Base-by-base conservation (phyloP, 768 basidiomycete genomes). In the Cubamyces lactineus region DNA sequence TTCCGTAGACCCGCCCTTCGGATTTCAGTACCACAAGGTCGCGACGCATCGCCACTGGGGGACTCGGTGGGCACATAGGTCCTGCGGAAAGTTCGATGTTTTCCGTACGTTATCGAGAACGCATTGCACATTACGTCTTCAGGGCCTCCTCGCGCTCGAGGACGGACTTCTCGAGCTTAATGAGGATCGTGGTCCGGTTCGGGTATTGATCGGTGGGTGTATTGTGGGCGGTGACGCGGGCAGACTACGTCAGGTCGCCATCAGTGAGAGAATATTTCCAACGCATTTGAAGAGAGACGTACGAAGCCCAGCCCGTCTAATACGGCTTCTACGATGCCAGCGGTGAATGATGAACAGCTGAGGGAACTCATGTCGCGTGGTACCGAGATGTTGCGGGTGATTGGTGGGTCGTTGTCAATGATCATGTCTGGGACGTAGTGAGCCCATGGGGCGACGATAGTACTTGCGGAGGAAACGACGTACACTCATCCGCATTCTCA, bases 301-400 rank as follows among this genome's bases (percentile, higher is more conserved):
- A 97, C 96, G 68, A 98, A 94, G 61, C 94, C 92, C 24, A 96
- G 80, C 1, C 94, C 95, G 72, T 98, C 96, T 65, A 98, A 80
- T 16, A 96, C 93, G 12, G 96, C 97, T 76, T 99, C 97, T 13
- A 99, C 96, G 51, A 99, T 88, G 1, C 97, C 97, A 12, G 97
- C 97, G 0, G 94, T 94, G 71, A 96, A 91, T 2, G 97, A 98
- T n/a, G 94, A 97, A 71, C 95, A 98, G 69, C 91, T 96, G 41
- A 99, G 82, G 69, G 91, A 88, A 69, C 88, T 92, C 86, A 99
- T 87, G 72, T 99, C 97, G 68, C 86, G 86, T 21, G 97, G 97
- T 15, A 98, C 91, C 30, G 94, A 94, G 63, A 99, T 93, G 66
- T 93, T 83, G 61, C 93, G 87, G 64, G 97, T 96, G 65, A 98